Conservation (phyloP, 768 basidiomycete species). For the Boletellus ananas region DNA sequence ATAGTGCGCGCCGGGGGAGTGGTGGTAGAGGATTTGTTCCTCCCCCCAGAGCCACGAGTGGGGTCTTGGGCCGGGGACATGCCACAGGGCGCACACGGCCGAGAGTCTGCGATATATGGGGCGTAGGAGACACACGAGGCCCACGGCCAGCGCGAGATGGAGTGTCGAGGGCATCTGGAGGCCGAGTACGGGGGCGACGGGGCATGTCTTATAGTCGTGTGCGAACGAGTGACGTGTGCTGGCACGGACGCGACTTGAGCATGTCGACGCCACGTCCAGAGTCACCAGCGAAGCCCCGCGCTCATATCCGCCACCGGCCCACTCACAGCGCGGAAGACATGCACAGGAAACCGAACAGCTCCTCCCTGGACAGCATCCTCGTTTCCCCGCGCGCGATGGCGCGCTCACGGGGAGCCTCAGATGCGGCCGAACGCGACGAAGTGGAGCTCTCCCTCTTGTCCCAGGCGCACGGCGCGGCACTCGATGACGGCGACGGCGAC, state of each 20-base stretch:
- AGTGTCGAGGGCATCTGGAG: conserved; percentile 8
- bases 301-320: conserved; percentile 27
- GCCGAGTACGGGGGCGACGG: neutral
- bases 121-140: conserved; percentile 30
- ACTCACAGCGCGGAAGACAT: conserved; percentile 39
- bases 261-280: conserved; percentile 27
- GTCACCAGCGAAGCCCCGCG: conserved; percentile 22
- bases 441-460: conserved; percentile 58
- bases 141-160: conserved; percentile 15
- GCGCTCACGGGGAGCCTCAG: conserved; percentile 30
- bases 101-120: conserved; percentile 35
- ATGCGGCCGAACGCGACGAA: conserved; percentile 41
- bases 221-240: conserved; percentile 16
- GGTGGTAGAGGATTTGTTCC: conserved; percentile 53
- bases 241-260: neutral
- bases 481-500: conserved; percentile 34
- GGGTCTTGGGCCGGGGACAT: conserved; percentile 49
- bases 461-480: conserved; percentile 49
- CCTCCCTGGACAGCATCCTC: conserved; percentile 56
- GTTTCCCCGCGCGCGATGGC: conserved; percentile 53
- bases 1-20: conserved; percentile 49
- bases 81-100: conserved; percentile 33
- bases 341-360: conserved; percentile 49
- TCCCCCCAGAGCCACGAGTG: conserved; percentile 59
- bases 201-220: conserved; percentile 7